Evolutionary conservation across 2,329 filamentous ascomycete genomes (phyloP).

Genomic region (Immersiporthe knoxdaviesiana): DNA sequence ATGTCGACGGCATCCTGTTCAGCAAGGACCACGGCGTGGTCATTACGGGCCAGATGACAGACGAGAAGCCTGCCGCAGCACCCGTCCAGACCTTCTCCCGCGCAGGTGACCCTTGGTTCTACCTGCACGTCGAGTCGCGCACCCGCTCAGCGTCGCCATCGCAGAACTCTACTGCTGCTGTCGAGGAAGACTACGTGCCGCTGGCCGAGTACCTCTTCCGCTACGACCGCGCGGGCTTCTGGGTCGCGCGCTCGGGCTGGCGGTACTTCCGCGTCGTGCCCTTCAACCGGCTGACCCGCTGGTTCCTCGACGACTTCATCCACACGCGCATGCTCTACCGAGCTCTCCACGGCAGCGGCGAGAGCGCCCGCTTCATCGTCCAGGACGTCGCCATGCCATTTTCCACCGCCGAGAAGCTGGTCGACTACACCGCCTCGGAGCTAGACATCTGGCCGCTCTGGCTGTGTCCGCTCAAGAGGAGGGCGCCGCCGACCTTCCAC

Average conservation of each 20-base stretch:
- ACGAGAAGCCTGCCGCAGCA: constrained; percentile 48
- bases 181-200: constrained; percentile 60
- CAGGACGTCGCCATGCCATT: constrained; percentile 68
- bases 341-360: constrained; percentile 69
- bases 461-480: constrained; percentile 59
- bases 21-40: constrained; percentile 65
- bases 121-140: constrained; percentile 65
- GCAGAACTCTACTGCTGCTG: constrained; percentile 28
- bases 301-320: constrained; percentile 72
- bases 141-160: constrained; percentile 35
- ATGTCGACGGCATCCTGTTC: constrained; percentile 75
- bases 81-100: constrained; percentile 58
- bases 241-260: constrained; percentile 69
- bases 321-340: constrained; percentile 77
- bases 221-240: constrained; percentile 76
- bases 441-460: constrained; percentile 64
- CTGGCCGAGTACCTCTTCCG: constrained; percentile 75
- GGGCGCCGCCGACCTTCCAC: constrained; percentile 57
- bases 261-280: constrained; percentile 67
- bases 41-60: constrained; percentile 64
- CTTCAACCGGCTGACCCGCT: constrained; percentile 67
- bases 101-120: constrained; percentile 74
- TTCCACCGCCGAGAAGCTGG: constrained; percentile 53
- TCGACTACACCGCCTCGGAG: constrained; percentile 56
- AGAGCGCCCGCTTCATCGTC: constrained; percentile 67